Base-by-base conservation (phyloP, 345 rosid genomes). In the Abelmoschus esculentus region DNA sequence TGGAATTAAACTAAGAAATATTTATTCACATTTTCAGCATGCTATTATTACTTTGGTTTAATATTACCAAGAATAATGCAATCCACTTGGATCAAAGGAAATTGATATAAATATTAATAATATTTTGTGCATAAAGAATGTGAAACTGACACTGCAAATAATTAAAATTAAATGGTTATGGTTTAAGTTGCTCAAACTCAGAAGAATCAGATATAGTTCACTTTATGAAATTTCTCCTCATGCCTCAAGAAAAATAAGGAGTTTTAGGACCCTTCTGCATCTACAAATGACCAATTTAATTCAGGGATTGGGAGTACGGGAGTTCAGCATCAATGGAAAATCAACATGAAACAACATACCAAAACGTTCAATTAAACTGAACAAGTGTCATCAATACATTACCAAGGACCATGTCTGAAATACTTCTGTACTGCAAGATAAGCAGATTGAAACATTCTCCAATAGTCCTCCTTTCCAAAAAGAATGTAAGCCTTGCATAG, bases 371-470 rank as follows among this genome's bases (percentile, higher is more conserved):
- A 46, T 6, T 47, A 32, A 52, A n/a, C 6, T 10, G n/a, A 19
- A 52, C 38, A 69, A 3, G 36, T 36, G 26, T 36, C 64, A 69
- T 49, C 66, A 58, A 73, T 70, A 66, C 72, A 76, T 61, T 93
- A 90, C 98, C 98, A 91, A 65, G 95, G 89, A 75, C 98, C 98
- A 40, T 93, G 83, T 84, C 90, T 88, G 83, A 91, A 93, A 78
- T 91, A 81, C 69, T 91, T 93, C 88, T 93, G 98, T 69, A 84
- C 96, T 32, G 89, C 96, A 26, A 87, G 78, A 89, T 93, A 93
- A 49, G 97, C 97, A 53, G 96, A 80, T 72, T 84, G 90, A 84
- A 93, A 93, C 97, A 93, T 93, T 79, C 78, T 87, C 98, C 98
- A 93, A 67, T 85, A 86, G 69, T 91, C 98, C 75, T 90, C 97